Conservation (phyloP, 768 basidiomycete genomes). For the Boletellus emodensis region DNA sequence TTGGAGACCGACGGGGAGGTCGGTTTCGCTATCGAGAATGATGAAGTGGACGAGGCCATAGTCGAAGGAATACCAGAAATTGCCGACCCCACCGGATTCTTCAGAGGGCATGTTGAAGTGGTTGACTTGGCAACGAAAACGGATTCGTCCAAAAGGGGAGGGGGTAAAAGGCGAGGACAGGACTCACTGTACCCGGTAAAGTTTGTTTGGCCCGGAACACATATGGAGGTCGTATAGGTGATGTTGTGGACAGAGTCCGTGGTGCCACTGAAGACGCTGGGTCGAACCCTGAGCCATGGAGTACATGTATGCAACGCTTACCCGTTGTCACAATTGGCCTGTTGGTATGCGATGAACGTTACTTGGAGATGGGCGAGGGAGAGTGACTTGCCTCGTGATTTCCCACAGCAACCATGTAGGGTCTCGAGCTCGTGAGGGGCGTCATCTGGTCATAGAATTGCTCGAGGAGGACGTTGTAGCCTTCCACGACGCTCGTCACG, state of each 20-base stretch:
- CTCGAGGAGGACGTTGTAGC: conserved; percentile 23
- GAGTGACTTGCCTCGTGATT: conserved; percentile 21
- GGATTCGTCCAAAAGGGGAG: neutral
- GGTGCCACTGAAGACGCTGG: conserved; percentile 13
- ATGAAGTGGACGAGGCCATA: conserved; percentile 29
- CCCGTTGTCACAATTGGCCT: conserved; percentile 31
- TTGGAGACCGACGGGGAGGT: conserved; percentile 23
- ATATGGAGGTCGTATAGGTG: conserved; percentile 25
- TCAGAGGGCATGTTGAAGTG: conserved; percentile 28
- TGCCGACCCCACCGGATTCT: conserved; percentile 23
- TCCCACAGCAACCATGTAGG: conserved; percentile 27
- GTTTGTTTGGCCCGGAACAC: conserved; percentile 23
- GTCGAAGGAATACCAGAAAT: conserved; percentile 32
- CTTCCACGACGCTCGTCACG: conserved; percentile 21
- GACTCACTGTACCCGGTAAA: conserved; percentile 29
- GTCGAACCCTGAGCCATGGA: neutral
- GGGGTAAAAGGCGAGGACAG: neutral
- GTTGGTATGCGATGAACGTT: neutral
- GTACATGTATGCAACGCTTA: conserved; percentile 5
- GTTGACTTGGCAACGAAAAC: conserved; percentile 14
- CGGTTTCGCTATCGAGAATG: conserved; percentile 22
- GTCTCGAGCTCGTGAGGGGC: conserved; percentile 18
- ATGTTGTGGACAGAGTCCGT: conserved; percentile 22
- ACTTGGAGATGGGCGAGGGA: neutral
- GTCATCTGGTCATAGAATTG: conserved; percentile 29